These are phyloP conservation scores for Phialophora chinensis DNA, from an alignment of 2,329 filamentous ascomycete species.

Conservation along the genomic window DNA sequence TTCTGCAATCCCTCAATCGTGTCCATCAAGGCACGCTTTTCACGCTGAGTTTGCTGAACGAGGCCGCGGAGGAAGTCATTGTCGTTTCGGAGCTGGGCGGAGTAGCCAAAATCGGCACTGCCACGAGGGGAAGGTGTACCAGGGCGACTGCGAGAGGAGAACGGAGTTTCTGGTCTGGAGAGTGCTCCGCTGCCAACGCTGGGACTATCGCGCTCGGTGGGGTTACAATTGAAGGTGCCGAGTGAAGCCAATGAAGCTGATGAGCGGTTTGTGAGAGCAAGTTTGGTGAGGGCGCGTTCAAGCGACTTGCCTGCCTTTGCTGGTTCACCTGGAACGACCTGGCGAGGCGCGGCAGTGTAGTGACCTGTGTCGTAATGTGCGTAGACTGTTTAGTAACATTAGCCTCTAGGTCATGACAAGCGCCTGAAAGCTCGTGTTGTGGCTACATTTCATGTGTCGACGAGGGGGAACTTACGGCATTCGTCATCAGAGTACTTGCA, in stretches of 20 bases:
- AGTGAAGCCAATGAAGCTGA: slow-evolving; percentile 25
- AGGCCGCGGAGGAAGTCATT: slow-evolving; percentile 28
- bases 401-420: background rate
- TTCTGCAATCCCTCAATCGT: slow-evolving; percentile 26
- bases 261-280: slow-evolving; percentile 29
- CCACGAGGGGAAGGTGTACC: slow-evolving; percentile 23
- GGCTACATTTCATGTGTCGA: background rate
- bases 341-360: slow-evolving; percentile 31
- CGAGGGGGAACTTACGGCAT: slow-evolving; percentile 31
- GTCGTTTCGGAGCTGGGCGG: slow-evolving; percentile 25
- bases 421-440: background rate
- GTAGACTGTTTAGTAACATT: slow-evolving; percentile 32
- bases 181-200: slow-evolving; percentile 6
- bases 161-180: slow-evolving; percentile 21
- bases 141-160: slow-evolving; percentile 11
- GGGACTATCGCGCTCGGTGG: slow-evolving; percentile 1
- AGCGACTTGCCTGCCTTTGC: slow-evolving; percentile 40
- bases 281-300: slow-evolving; percentile 31
- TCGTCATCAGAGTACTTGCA: slow-evolving; percentile 41
- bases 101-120: slow-evolving; percentile 24
- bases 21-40: slow-evolving; percentile 27
- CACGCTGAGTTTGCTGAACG: slow-evolving; percentile 23
- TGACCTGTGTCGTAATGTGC: slow-evolving; percentile 42
- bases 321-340: slow-evolving; percentile 33
- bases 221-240: background rate